These are phyloP conservation scores for Beta lomatogona DNA, from an alignment of 179 eudicot species.

Conservation along the genomic window DNA sequence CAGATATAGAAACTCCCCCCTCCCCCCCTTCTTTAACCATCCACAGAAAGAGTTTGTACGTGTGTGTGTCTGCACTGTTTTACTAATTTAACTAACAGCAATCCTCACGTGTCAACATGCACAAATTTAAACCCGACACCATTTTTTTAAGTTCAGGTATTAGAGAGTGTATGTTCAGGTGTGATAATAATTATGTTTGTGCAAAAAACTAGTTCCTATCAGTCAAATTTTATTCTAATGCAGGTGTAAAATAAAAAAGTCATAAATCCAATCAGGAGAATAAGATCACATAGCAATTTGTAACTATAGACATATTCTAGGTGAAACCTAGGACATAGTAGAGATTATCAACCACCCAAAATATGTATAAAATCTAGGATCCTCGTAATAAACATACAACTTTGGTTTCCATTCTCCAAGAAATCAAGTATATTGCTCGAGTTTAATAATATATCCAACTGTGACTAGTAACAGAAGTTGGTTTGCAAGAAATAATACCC, in stretches of 20 bases:
- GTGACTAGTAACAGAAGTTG: background rate
- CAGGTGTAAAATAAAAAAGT: background rate
- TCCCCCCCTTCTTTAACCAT: background rate
- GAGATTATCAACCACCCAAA: background rate
- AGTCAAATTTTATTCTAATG: background rate
- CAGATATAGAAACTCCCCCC: background rate
- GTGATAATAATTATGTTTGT: background rate
- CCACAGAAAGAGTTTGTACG: background rate
- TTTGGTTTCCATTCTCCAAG: background rate
- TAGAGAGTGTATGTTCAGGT: too few relatives aligned
- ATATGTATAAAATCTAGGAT: background rate
- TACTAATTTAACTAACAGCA: background rate
- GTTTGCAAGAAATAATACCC: conserved; percentile 60
- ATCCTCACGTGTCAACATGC: background rate
- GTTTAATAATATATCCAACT: background rate
- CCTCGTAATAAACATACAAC: background rate
- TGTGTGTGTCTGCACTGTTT: background rate
- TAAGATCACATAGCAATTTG: background rate
- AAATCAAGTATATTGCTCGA: background rate
- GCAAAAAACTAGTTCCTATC: background rate
- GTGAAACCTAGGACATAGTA: background rate
- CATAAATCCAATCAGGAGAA: background rate
- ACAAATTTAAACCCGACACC: background rate
- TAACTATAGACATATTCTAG: background rate
- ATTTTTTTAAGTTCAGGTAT: background rate